Conservation (phyloP, 257 asterid species). For the Prunella vulgaris region DNA sequence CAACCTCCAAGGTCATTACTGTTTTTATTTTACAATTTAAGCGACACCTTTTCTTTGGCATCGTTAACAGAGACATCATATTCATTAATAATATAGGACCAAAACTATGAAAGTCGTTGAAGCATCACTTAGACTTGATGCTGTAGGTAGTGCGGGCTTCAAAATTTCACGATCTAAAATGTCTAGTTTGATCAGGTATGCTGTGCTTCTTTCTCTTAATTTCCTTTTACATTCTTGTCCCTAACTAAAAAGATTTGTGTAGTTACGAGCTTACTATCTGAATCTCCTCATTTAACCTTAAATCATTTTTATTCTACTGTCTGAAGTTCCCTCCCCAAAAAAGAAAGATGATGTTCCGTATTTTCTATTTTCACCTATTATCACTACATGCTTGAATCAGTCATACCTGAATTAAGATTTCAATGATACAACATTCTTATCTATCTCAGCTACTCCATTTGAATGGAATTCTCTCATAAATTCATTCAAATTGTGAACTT, state of each 20-base stretch:
- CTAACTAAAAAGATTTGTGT: not conserved
- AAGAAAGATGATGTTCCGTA: not conserved
- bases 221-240: not conserved
- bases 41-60: not conserved
- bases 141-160: conserved; percentile 93
- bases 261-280: not conserved
- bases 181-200: conserved; percentile 76
- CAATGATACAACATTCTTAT: not conserved
- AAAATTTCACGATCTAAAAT: conserved; percentile 93
- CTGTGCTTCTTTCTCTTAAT: not conserved
- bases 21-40: not conserved
- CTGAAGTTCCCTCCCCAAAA: not conserved
- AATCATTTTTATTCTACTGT: not conserved
- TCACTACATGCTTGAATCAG: not conserved
- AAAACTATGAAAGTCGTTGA: conserved; percentile 64
- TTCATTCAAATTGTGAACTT: not conserved
- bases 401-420: not conserved
- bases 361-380: not conserved
- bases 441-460: not conserved
- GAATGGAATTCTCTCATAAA: not conserved
- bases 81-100: conserved; percentile 45
- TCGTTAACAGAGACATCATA: conserved; percentile 13
- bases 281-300: not conserved
- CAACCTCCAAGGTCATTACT: conserved; percentile 76
- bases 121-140: conserved; percentile 83